Evolutionary conservation across 2,329 filamentous ascomycete species (phyloP).

Genomic region (Calonectria ilicicola): DNA sequence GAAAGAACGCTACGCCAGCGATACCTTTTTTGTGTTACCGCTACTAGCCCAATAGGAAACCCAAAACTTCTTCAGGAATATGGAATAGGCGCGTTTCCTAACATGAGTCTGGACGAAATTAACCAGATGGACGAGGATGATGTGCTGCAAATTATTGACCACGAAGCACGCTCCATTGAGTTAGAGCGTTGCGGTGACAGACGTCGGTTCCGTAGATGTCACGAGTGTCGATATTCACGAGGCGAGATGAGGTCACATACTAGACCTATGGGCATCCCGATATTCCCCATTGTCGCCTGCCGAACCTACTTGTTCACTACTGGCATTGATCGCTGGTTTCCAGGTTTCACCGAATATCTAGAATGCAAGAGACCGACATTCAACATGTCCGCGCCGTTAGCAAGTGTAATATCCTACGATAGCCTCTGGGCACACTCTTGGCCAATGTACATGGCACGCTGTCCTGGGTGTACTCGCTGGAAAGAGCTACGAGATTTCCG

Average conservation of each 20-base stretch:
- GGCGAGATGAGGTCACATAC: background rate
- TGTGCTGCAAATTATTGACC: background rate
- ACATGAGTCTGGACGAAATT: background rate
- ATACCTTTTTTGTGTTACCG: slow-evolving; percentile 16
- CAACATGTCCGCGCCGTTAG: background rate
- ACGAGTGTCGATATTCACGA: slow-evolving; percentile 24
- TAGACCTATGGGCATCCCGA: background rate
- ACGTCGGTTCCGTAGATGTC: slow-evolving; percentile 17
- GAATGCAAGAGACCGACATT: background rate
- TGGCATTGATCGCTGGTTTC: slow-evolving; percentile 26
- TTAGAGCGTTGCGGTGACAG: slow-evolving; percentile 10
- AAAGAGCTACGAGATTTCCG: slow-evolving; percentile 31
- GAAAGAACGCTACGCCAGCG: background rate
- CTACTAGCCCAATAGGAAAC: background rate
- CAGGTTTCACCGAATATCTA: slow-evolving; percentile 6
- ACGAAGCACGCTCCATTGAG: background rate
- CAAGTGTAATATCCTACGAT: background rate
- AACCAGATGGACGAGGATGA: background rate
- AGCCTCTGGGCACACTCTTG: background rate
- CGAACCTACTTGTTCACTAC: background rate
- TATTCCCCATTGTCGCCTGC: slow-evolving; percentile 7
- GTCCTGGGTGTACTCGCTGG: slow-evolving; percentile 28
- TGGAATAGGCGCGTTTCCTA: background rate
- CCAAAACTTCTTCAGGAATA: background rate
- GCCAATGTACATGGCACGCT: slow-evolving; percentile 29